Base-by-base conservation (phyloP, 768 basidiomycete genomes). In the Boletus tomentosulus region DNA sequence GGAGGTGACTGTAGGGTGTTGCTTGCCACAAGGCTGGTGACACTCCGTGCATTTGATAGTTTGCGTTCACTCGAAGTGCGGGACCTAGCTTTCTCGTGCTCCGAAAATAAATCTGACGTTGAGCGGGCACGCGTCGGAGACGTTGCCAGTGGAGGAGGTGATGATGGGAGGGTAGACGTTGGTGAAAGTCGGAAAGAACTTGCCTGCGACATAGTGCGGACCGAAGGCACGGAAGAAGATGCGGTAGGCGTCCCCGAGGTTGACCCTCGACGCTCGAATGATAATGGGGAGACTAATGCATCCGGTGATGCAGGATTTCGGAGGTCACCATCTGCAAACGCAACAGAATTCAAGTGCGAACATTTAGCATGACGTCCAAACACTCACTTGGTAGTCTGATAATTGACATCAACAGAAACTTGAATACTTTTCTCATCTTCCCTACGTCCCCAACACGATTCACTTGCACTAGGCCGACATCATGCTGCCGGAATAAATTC, bases 401-500 rank as follows among this genome's bases (percentile, higher is more conserved):
- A 24, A 89, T 80, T 5, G 83, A 80, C 64, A 79, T 81, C 54
- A 92, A 66, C n/a, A 93, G 66, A 75, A 81, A 93, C 38, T 82
- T 80, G 65, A 94, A 90, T 0, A 81, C 80, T 45, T 78, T 78
- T 50, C 84, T 81, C 74, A 94, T 87, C 73, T 87, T 90, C 12
- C 87, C 86, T 11, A 71, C 67, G 3, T 86, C 81, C 24, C 75
- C 73, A 6, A 71, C 66, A 42, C 72, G 78, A 4, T 84, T 80
- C 3, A 91, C 86, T 67, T 90, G 86, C 11, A 93, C 83, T 28
- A 97, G 71, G 9, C 92, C 90, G 8, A 86, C 82, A 60, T 90
- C 86, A 67, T 87, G 87, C 33, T 74, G 71, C 33, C 77, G 71
- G 39, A 87, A 74, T 39, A 85, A 66, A 19, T 70, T 73, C 22